A percentile compares a stretch with the other conserved stretches of the same genome.
phyloP scores from a whole-genome alignment of 163 green algal species.

The Prototheca stagnorum region DNA sequence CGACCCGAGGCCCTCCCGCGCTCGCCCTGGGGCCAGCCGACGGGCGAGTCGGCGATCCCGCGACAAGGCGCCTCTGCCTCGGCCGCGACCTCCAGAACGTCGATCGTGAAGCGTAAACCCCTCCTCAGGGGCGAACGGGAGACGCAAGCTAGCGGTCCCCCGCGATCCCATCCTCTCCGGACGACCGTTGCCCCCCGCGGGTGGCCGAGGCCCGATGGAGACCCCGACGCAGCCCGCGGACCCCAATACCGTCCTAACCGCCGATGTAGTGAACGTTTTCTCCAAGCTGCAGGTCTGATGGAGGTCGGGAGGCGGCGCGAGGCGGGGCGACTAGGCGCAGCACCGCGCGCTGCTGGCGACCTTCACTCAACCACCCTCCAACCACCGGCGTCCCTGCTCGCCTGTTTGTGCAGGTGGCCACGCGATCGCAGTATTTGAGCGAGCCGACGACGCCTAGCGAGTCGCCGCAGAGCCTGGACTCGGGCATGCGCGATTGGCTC shows the following conservation, averaged over 20 bases:
- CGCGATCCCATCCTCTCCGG: no score
- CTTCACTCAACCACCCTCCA: neutral
- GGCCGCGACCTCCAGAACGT: no score
- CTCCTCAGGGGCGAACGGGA: no score
- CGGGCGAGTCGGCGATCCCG: no score
- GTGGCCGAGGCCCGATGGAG: neutral
- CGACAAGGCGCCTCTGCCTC: no score
- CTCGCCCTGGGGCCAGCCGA: no score
- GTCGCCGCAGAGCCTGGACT: slow-evolving; percentile 3
- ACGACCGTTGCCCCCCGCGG: no score
- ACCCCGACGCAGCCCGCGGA: neutral
- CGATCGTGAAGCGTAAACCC: no score
- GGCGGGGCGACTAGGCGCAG: neutral
- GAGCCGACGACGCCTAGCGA: slow-evolving; percentile 9
- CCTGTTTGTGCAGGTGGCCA: neutral
- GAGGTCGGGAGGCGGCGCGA: neutral
- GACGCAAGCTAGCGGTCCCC: no score
- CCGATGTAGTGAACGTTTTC: neutral
- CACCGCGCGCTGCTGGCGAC: neutral
- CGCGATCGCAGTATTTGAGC: neutral
- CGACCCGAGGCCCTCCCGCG: no score
- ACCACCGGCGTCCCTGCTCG: neutral
- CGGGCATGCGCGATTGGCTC: slow-evolving; percentile 2
- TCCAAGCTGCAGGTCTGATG: neutral
- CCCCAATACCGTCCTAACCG: slow-evolving; percentile 2